Base-by-base conservation (phyloP, 176 grass and related monocot genomes). In the Bromus sterilis region DNA sequence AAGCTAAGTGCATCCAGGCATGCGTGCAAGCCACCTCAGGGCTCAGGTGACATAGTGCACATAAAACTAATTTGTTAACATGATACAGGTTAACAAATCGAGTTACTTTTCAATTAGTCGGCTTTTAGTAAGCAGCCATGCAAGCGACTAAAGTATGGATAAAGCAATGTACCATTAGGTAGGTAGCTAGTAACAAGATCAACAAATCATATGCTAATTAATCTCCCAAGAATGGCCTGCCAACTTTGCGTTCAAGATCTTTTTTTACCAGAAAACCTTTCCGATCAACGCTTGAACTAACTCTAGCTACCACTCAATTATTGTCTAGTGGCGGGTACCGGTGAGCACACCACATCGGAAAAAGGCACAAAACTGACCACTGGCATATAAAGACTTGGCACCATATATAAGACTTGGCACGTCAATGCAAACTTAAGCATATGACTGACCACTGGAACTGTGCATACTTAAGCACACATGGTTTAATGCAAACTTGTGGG, bases 271-370 rank as follows among this genome's bases (percentile, higher is more conserved):
- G 20, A 51, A 21, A 51, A 79, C 78, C 86, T 70, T 83, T 73
- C 65, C 35, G 21, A 56, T 83, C 14, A 73, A 79, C 86, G 73
- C 74, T 78, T 73, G 33, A 88, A 74, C 80, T 66, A 88, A 78
- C 75, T 78, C 56, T 56, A 78, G 16, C 85, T 83, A 77, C 80
- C 21, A 31, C 10, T 76, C 44, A 32, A 53, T 57, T 39, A 28
- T 72, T 71, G 24, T 71, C 80, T 6, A 71, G 71, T 89, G 82
- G 53, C 34, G 7, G 23, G 15, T 39, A 40, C 53, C 39, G 78
- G 41, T 76, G 63, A 76, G 71, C 86, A 73, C 80, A 36, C 65
- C 80, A n/a, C n/a, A n/a, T n/a, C n/a, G n/a, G n/a, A n/a, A n/a
- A n/a, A n/a, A n/a, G n/a, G n/a, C n/a, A n/a, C n/a, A n/a, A n/a